Conservation (phyloP, 306 rosid genomes). For the Parietaria judaica region DNA sequence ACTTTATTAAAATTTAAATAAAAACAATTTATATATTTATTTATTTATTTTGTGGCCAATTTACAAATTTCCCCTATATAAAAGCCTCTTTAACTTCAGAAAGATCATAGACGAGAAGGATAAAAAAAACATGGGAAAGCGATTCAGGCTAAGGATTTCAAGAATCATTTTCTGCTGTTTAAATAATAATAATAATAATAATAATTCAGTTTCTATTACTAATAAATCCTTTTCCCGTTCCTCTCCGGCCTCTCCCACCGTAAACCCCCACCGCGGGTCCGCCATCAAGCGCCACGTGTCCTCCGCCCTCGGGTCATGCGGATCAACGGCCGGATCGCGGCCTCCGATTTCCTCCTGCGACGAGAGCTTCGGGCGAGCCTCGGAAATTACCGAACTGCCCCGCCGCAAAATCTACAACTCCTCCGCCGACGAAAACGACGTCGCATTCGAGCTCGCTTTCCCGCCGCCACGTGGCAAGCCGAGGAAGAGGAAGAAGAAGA, state of each 20-base stretch:
- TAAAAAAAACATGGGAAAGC: constrained; percentile 28
- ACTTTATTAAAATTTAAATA: neutral
- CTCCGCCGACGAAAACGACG: constrained; percentile 16
- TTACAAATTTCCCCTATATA: constrained; percentile 1
- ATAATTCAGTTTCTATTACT: no score
- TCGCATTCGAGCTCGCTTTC: constrained; percentile 14
- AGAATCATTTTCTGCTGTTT: constrained; percentile 42
- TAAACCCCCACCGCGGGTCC: constrained; percentile 11
- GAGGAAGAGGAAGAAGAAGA: constrained; percentile 13
- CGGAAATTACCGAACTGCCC: constrained; percentile 5
- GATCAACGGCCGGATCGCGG: constrained; percentile 21
- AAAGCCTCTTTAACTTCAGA: constrained; percentile 10
- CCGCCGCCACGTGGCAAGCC: constrained; percentile 27
- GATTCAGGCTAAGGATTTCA: constrained; percentile 38
- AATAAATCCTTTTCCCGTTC: constrained; percentile 17
- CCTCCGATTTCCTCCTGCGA: constrained; percentile 44
- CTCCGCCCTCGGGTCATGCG: constrained; percentile 20
- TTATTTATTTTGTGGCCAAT: no score
- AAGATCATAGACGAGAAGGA: neutral
- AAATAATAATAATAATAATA: constrained; percentile 11
- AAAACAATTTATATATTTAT: no score
- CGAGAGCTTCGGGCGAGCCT: constrained; percentile 37
- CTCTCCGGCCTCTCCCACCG: constrained; percentile 9
- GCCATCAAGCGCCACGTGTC: constrained; percentile 43
- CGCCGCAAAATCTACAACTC: constrained; percentile 46